phyloP scores from a whole-genome alignment of 257 asterid genomes.

The Phtheirospermum japonicum region DNA sequence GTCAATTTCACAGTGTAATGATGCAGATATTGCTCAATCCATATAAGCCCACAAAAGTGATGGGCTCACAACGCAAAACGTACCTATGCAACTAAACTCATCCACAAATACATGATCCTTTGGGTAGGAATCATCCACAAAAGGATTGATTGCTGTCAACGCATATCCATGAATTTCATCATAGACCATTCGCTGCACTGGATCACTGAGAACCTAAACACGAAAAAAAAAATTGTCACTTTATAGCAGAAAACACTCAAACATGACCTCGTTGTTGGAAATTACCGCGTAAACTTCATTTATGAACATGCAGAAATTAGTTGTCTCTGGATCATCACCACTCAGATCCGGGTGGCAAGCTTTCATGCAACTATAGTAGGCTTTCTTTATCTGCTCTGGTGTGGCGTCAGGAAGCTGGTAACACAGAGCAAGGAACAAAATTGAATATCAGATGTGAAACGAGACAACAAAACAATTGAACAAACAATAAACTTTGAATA shows the following conservation, averaged over 20 bases:
- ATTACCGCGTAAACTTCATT: conserved; percentile 87
- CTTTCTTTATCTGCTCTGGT: conserved; percentile 86
- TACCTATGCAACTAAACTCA: conserved; percentile 99
- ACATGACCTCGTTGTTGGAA: background rate
- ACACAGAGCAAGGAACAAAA: conserved; percentile 7
- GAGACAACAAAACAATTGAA: background rate
- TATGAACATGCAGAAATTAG: conserved; percentile 92
- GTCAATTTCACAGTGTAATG: background rate
- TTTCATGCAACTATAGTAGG: conserved; percentile 98
- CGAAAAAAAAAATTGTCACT: conserved; percentile 21
- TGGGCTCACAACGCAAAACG: too few relatives aligned
- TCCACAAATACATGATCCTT: conserved; percentile 91
- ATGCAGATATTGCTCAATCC: background rate
- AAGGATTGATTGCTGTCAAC: conserved; percentile 83
- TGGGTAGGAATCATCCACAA: conserved; percentile 67
- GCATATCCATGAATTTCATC: conserved; percentile 97
- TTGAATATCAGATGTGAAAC: conserved; percentile 13
- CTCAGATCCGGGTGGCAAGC: conserved; percentile 97
- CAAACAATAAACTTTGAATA: too few relatives aligned
- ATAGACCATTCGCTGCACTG: conserved; percentile 86
- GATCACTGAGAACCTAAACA: conserved; percentile 93
- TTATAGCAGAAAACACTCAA: conserved; percentile 22
- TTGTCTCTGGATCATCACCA: conserved; percentile 85
- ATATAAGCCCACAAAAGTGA: too few relatives aligned
- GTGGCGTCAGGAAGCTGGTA: conserved; percentile 90